Base-by-base conservation (phyloP, 306 rosid genomes). In the Lathyrus tuberosus region DNA sequence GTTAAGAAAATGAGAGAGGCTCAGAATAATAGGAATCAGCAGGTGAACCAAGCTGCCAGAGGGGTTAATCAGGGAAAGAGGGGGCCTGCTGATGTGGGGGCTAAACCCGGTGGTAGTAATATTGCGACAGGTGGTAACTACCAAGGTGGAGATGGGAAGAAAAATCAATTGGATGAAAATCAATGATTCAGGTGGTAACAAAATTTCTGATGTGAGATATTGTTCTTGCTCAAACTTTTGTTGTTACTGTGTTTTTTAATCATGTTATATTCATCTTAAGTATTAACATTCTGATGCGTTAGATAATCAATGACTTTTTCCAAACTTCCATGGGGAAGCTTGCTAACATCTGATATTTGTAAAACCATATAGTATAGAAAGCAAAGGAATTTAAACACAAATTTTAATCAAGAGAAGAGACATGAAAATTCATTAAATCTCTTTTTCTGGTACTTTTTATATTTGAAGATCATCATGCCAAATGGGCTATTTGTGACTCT, bases 301-400 rank as follows among this genome's bases (percentile, higher is more conserved):
- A 42, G 65, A 78, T 30, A 11, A 35, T 42, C 62, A 44, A 53
- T 31, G 35, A 31, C 73, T 22, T 56, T 12, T 44, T 56, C 61
- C 54, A 53, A 16, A 10, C 16, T 16, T 62, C 22, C 13, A 7
- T 4, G 60, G 9, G 0, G 54, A 79, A 47, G 18, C 43, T 69
- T 69, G 30, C 16, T 47, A 53, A 38, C 33, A 46, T 54, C 10
- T 44, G 51, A 54, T 69, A 22, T 54, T 11, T 61, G 72, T 73
- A 54, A 22, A 51, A 12, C 51, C 41, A 41, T 54, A 67, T 59
- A 31, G 33, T 26, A 33, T 43, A 15, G 48, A 9, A 68, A 35
- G n/a, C 38, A 20, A 16, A 47, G 22, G 53, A 47, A 42, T 15
- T 3, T 47, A 11, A 16, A 7, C 38, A 62, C 47, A 53, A 17